Evolutionary conservation across 805 yeast species (phyloP), one percentile per base, ranked within the genome.

Genomic region (Kuraishia hungarica): DNA sequence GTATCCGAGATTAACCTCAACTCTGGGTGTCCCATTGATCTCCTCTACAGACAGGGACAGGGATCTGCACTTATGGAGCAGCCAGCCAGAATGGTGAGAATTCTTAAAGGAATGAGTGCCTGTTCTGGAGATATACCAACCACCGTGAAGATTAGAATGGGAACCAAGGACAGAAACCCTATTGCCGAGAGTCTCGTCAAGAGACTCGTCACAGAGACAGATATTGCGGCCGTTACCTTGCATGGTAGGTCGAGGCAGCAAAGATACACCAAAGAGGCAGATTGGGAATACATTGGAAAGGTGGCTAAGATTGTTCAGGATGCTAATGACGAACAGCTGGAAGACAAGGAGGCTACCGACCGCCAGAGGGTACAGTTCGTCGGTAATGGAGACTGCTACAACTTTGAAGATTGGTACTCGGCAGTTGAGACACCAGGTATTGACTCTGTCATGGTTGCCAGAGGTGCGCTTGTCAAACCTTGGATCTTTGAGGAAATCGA

Each of bases 401-500:
- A 89, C 20, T 83, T 80, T 72, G 87, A 87, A 64, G 98, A 94
- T 67, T 94, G 97, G 96, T 80, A 89, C 68, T 77, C 75, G 39
- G 91, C 87, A 11, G 75, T 84, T 48, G 70, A 73, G 26, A 79
- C 83, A 51, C 80, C 80, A 29, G 87, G 87, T 22, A 84, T 93
- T 56, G 99, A 94, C 72, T 83, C 94, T 29, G 96, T 91, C 19
- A 94, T 96, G 97, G 89, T 94, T 54, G 99, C 98, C 2, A 81
- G 99, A 65, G 99, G 98, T 55, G 98, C 98, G 1, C 79, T 94
- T 60, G 92, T 94, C 67, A 94, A 94, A 72, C 99, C 99, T 39
- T 94, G 99, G 99, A 89, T 94, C 53, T 94, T 93, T 62, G 97
- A 94, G 73, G 99, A 94, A 72, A 81, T 94, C 55, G 96, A 93